These are phyloP conservation scores for Luffa acutangula DNA, from an alignment of 306 rosid species.

Conservation along the genomic window DNA sequence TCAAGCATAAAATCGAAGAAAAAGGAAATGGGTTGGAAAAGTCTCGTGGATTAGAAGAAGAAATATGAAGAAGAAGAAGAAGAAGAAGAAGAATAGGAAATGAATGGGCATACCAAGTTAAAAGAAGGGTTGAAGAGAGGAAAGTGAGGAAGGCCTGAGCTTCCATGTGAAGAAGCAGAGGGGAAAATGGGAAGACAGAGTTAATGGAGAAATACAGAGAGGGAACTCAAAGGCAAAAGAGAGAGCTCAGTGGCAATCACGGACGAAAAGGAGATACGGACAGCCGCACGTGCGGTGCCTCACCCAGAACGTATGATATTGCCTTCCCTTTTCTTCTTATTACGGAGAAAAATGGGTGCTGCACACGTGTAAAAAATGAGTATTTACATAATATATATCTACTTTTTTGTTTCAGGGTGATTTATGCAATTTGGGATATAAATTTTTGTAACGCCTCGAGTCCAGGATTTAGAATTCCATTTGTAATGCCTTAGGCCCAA, in stretches of 20 bases:
- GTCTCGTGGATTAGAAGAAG: slow-evolving; percentile 3
- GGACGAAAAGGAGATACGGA: slow-evolving; percentile 7
- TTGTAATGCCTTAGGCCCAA: too few relatives aligned
- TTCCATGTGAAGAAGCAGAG: neutral
- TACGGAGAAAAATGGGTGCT: too few relatives aligned
- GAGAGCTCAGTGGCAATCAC: neutral
- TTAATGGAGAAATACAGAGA: neutral
- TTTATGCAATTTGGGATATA: too few relatives aligned
- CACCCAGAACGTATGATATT: neutral
- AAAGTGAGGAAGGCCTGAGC: neutral
- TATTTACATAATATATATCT: too few relatives aligned
- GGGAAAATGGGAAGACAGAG: neutral
- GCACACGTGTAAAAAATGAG: neutral
- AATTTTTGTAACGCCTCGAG: too few relatives aligned
- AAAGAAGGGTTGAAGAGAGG: neutral
- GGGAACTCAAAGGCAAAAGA: neutral
- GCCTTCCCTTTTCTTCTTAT: neutral
- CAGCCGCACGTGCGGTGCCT: slow-evolving; percentile 1
- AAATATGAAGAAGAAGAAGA: neutral
- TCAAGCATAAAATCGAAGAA: neutral
- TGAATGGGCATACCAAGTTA: neutral
- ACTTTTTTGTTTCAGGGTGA: too few relatives aligned
- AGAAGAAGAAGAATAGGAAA: neutral
- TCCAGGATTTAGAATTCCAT: too few relatives aligned
- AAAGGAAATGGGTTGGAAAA: neutral